Conservation (phyloP, 257 asterid species). For the Hygrophila difformis region DNA sequence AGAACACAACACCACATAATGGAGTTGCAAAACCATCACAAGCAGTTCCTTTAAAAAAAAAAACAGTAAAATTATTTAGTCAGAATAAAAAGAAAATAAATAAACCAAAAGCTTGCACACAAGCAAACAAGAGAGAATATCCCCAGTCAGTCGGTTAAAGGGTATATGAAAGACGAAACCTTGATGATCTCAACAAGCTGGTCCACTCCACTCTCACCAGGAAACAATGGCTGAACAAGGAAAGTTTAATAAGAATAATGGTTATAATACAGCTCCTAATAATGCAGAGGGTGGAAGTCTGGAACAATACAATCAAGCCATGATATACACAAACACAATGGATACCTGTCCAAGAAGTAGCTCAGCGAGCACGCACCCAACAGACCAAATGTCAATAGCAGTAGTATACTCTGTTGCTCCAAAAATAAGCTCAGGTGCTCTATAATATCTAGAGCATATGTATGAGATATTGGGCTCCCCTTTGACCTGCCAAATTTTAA, state of each 20-base stretch:
- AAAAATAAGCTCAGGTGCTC: slow-evolving; percentile 83
- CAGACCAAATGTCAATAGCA: slow-evolving; percentile 78
- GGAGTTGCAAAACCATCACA: too few relatives aligned
- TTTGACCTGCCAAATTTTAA: slow-evolving; percentile 47
- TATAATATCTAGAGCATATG: slow-evolving; percentile 79
- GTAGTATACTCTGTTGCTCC: slow-evolving; percentile 86
- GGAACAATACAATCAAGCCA: too few relatives aligned
- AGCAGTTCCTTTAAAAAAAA: background rate
- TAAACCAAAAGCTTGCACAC: too few relatives aligned
- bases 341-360: slow-evolving; percentile 74
- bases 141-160: slow-evolving; percentile 4
- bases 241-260: too few relatives aligned
- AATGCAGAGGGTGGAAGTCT: too few relatives aligned
- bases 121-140: too few relatives aligned
- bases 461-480: slow-evolving; percentile 88
- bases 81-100: too few relatives aligned
- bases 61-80: too few relatives aligned
- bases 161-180: slow-evolving; percentile 39
- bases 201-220: slow-evolving; percentile 99
- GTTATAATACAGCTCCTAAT: too few relatives aligned
- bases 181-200: slow-evolving; percentile 97
- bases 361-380: slow-evolving; percentile 83
- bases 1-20: too few relatives aligned
- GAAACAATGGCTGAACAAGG: slow-evolving; percentile 76
- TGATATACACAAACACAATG: background rate